Conservation (phyloP, 768 basidiomycete genomes). For the Kwoniella sp. region DNA sequence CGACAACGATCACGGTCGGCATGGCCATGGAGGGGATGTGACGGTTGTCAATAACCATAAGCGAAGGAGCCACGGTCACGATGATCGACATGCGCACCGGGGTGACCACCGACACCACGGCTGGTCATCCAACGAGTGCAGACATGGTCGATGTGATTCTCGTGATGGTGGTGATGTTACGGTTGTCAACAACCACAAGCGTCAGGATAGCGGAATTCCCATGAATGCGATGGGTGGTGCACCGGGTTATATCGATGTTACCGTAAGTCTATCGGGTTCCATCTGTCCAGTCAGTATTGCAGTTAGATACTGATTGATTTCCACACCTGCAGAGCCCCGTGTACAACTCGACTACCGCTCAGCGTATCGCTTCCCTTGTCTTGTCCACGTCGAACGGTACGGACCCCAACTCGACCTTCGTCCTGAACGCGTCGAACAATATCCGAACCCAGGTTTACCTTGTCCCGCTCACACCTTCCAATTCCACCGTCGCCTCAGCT, state of each 20-base stretch:
- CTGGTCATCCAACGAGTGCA: slow-evolving; percentile 5
- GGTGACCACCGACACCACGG: background rate
- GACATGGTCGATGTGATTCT: slow-evolving; percentile 20
- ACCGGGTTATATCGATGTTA: slow-evolving; percentile 51
- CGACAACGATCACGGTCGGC: slow-evolving; percentile 10
- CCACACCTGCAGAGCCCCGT: slow-evolving; percentile 53
- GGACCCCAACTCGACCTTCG: slow-evolving; percentile 55
- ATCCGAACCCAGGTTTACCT: slow-evolving; percentile 61
- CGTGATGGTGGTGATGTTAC: slow-evolving; percentile 24
- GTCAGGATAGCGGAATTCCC: slow-evolving; percentile 15
- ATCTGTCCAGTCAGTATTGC: too few relatives aligned
- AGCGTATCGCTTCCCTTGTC: slow-evolving; percentile 59
- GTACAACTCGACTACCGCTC: slow-evolving; percentile 53
- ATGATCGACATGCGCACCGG: slow-evolving; percentile 11
- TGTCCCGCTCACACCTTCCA: slow-evolving; percentile 43
- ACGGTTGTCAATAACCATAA: slow-evolving; percentile 19
- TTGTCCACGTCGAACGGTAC: slow-evolving; percentile 51
- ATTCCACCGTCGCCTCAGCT: slow-evolving; percentile 22
- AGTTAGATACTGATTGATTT: background rate
- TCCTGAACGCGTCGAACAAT: slow-evolving; percentile 61
- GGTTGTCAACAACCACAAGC: slow-evolving; percentile 26
- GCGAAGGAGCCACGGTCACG: slow-evolving; percentile 12
- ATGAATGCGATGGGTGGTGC: slow-evolving; percentile 38
- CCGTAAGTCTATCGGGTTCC: too few relatives aligned
- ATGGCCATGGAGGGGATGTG: slow-evolving; percentile 12